Base-by-base conservation (phyloP, 2,329 filamentous ascomycete genomes). In the Colletotrichum cordylinicola region DNA sequence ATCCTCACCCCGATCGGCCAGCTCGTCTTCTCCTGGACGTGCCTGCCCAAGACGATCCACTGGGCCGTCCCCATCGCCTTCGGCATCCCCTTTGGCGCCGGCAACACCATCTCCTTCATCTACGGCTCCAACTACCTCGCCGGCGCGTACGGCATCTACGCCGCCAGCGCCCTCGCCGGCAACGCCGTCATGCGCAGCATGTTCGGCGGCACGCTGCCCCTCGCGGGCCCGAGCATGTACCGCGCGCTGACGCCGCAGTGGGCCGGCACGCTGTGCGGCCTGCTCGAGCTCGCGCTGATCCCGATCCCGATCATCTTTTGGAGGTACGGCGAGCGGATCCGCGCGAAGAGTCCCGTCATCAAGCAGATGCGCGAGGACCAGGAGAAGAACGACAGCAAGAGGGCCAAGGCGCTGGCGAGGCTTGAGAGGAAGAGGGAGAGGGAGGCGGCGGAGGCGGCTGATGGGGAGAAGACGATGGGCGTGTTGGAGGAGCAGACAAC, bases 11-110 rank as follows among this genome's bases (percentile, higher is more conserved):
- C 95, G 0, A 83, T 95, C 4, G 96, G 96, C 18, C 93, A 98
- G 83, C 90, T 98, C 29, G 94, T 93, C 83, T 98, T 98, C 81
- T 92, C 94, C 0, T 98, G 95, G 95, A 98, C 96, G 0, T 96
- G 93, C 76, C 91, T 95, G 0, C 96, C 96, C 0, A 86, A 85
- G 0, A 90, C 91, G 6, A 95, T 98, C 37, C 96, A 95, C 82
- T 98, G 94, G 93, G 92, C 95, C n/a, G 88, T 92, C 24, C 94
- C 95, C 2, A 93, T 98, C 65, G 86, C 94, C 0, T 95, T 95
- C 2, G 95, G 95, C 1, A 90, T 98, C 8, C 94, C 93, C 0
- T 98, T 97, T 79, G 95, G 95, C 12, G 88, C 90, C 0, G 95
- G 95, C 0, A 97, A 96, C 80, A 93, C 91, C 10, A 89, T 92